Evolutionary conservation across 106 monocot genomes (phyloP), one percentile per base, ranked within the genome.

Genomic region (Dendrobium catenatum): DNA sequence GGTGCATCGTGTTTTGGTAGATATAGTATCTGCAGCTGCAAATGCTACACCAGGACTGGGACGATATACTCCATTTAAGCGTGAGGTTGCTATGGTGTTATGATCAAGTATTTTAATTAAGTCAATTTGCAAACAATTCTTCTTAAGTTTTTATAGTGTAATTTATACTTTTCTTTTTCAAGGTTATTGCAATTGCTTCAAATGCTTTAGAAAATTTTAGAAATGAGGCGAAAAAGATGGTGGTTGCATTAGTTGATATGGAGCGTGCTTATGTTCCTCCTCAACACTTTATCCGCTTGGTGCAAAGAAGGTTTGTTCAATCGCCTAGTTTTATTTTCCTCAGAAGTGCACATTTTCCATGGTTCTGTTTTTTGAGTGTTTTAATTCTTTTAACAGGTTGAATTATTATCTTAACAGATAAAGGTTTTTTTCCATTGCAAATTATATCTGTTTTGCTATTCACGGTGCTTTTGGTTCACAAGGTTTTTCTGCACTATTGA

Each of bases 201-300:
- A 56, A 78, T 83, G 92, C 92, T 55, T 88, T 93, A 79, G 92
- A 93, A 24, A 48, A n/a, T 58, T 93, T 93, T 59, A 90, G 68
- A 86, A 90, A 48, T 85, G 92, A 93, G 75, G 87, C 92, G 9
- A 93, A 90, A 82, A 97, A 92, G 80, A 97, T 97, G 96, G 96
- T 97, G 13, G 88, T 97, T 84, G 96, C 96, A 68, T 84, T 97
- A 68, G 92, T 97, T 85, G 96, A 97, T 85, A 97, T 97, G 96
- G 96, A 97, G 77, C 92, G 96, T 79, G 96, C 90, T 72, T 97
- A 92, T 92, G 96, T 97, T 85, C 96, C 96, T 75, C 96, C 96
- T 78, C 92, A 93, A 72, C 92, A 93, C 73, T 93, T 93, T 68
- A 93, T 93, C 77, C 92, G 92, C 29, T 77, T 93, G 77, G 92